phyloP scores from a whole-genome alignment of 2,329 filamentous ascomycete genomes.

The Purpureocillium lavendulum region DNA sequence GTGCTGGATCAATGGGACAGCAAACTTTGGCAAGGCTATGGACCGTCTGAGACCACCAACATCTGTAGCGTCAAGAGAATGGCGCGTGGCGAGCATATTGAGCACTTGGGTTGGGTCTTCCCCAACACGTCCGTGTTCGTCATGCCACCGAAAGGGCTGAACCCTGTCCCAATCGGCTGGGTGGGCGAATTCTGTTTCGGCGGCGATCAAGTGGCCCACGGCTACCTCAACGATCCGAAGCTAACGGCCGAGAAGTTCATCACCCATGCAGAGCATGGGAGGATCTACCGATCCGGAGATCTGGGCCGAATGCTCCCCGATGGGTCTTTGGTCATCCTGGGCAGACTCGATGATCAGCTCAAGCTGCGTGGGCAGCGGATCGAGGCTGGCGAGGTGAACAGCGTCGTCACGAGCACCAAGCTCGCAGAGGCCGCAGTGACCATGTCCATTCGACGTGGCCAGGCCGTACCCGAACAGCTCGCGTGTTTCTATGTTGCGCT shows the following conservation, averaged over 20 bases:
- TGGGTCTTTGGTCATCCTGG: slow-evolving; percentile 64
- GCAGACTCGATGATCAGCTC: slow-evolving; percentile 69
- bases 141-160: slow-evolving; percentile 33
- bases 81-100: slow-evolving; percentile 46
- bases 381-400: slow-evolving; percentile 69
- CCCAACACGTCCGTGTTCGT: slow-evolving; percentile 71
- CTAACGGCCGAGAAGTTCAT: slow-evolving; percentile 62
- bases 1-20: slow-evolving; percentile 63
- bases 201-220: slow-evolving; percentile 69
- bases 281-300: slow-evolving; percentile 76
- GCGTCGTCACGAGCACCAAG: slow-evolving; percentile 42
- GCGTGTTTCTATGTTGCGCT: slow-evolving; percentile 60
- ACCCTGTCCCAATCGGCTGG: slow-evolving; percentile 58
- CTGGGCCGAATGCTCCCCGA: slow-evolving; percentile 71
- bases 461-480: slow-evolving; percentile 41
- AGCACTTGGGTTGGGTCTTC: slow-evolving; percentile 69
- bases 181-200: slow-evolving; percentile 83
- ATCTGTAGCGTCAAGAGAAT: slow-evolving; percentile 72
- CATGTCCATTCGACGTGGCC: slow-evolving; percentile 41
- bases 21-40: slow-evolving; percentile 72
- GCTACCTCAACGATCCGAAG: slow-evolving; percentile 60
- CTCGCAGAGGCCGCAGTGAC: slow-evolving; percentile 55
- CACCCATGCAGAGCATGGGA: slow-evolving; percentile 57
- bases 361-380: slow-evolving; percentile 76
- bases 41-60: slow-evolving; percentile 80